A percentile compares a stretch with the other conserved stretches of the same genome.
Conservation (phyloP, 805 yeast genomes). For the Brettanomyces nanus region DNA sequence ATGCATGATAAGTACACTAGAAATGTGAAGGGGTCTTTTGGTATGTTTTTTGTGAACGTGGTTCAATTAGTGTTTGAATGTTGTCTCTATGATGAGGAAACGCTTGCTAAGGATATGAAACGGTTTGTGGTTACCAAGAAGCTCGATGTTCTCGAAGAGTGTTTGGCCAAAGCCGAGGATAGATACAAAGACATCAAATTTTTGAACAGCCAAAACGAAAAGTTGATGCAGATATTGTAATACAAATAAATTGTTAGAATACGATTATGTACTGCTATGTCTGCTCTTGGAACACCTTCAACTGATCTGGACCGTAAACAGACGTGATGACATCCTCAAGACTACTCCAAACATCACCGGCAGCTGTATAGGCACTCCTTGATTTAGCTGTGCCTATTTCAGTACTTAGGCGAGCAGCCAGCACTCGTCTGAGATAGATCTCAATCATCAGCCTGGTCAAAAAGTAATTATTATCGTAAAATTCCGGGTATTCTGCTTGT, state of each 20-base stretch:
- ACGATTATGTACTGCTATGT: not conserved
- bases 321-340: conserved; percentile 47
- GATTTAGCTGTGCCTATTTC: conserved; percentile 18
- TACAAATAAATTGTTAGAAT: not conserved
- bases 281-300: conserved; percentile 17
- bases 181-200: conserved; percentile 19
- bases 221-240: conserved; percentile 8
- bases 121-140: conserved; percentile 16
- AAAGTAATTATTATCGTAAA: conserved; percentile 18
- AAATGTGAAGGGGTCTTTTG: conserved; percentile 26
- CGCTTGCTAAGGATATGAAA: conserved; percentile 12
- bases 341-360: conserved; percentile 26
- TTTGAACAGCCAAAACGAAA: conserved; percentile 18
- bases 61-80: conserved; percentile 32
- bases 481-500: conserved; percentile 11
- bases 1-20: conserved; percentile 44
- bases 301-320: conserved; percentile 34
- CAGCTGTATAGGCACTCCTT: conserved; percentile 9
- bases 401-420: conserved; percentile 23
- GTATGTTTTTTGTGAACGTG: conserved; percentile 39
- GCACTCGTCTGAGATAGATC: conserved; percentile 24
- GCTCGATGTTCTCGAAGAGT: conserved; percentile 15
- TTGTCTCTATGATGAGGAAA: conserved; percentile 14
- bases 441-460: conserved; percentile 21
- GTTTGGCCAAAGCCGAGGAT: conserved; percentile 13